Conservation (phyloP, 768 basidiomycete genomes). For the Dentipellis sp. region DNA sequence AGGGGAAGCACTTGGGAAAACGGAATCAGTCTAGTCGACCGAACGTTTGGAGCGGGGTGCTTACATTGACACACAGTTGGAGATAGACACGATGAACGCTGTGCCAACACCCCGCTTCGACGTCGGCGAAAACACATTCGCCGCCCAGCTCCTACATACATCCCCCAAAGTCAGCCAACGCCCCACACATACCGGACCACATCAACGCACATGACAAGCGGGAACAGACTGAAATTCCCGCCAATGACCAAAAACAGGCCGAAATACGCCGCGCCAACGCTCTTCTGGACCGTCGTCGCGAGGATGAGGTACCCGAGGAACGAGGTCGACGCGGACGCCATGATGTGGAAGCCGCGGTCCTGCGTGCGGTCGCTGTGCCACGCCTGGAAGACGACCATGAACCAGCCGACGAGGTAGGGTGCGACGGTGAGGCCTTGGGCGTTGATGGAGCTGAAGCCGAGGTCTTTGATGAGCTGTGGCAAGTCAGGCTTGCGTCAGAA, state of each 20-base stretch:
- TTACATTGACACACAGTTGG: constrained; percentile 49
- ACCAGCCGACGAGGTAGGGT: constrained; percentile 47
- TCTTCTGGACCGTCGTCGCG: constrained; percentile 40
- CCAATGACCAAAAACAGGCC: constrained; percentile 48
- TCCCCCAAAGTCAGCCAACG: background rate
- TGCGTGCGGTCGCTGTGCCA: constrained; percentile 45
- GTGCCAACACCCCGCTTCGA: constrained; percentile 53
- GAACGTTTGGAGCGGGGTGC: no score
- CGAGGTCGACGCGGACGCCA: constrained; percentile 36
- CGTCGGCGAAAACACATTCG: constrained; percentile 48
- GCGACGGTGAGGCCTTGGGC: constrained; percentile 53
- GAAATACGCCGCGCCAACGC: constrained; percentile 46
- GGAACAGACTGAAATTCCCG: constrained; percentile 46
- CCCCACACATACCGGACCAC: background rate
- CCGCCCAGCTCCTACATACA: constrained; percentile 45
- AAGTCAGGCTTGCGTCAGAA: background rate
- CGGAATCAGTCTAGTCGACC: no score
- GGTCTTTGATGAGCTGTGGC: constrained; percentile 39
- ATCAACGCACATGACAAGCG: constrained; percentile 42
- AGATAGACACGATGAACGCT: constrained; percentile 50
- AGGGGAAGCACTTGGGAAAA: constrained; percentile 34
- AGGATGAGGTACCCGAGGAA: constrained; percentile 47
- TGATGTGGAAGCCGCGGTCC: constrained; percentile 49
- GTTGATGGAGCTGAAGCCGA: constrained; percentile 47
- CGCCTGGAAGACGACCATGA: constrained; percentile 44